Evolutionary conservation across 139 green algal genomes (phyloP), one percentile per base, ranked within the genome.

Genomic region (Picochlorum costavermella): DNA sequence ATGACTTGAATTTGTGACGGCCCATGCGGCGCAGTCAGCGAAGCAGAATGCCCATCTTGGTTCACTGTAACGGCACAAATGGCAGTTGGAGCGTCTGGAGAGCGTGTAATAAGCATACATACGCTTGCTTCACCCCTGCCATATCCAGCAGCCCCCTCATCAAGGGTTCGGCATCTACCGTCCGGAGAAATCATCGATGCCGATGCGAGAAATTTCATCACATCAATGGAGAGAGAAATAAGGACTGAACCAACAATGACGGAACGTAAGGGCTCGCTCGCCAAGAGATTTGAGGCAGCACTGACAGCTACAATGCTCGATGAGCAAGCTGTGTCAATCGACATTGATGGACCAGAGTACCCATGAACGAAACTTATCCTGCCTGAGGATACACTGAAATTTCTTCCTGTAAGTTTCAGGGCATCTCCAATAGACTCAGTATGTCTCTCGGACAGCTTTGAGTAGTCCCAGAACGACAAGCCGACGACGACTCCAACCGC

Each of bases 41-140:
- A 73, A 72, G 79, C 91, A 67, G 81, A 92, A 25, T 88, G 74
- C 1, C 90, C 90, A 60, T 97, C 90, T 71, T 96, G 90, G 69
- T 95, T 95, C 25, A 95, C 81, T 2, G 75, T 74, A 11, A 68
- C 77, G 4, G 79, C 84, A 2, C 48, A 11, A 20, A 93, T 40
- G 0, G 89, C 3, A 6, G 78, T 81, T 8, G 4, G 53, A 50
- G 10, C n/a, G 44, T 40, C 45, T 23, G 26, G 43, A 29, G 37
- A 23, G 11, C 9, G 40, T 20, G 56, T 72, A 53, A 65, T 70
- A 3, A 76, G 59, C 28, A 75, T 44, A n/a, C 73, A 75, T 1
- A 80, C 75, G 1, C 78, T 75, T 2, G 81, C 87, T 56, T 96
- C 90, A 2, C 66, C 77, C 2, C 88, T 72, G 12, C 84, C 85